Evolutionary conservation across 495 filamentous ascomycete genomes (phyloP).

Genomic region (Xylaria nigripes): DNA sequence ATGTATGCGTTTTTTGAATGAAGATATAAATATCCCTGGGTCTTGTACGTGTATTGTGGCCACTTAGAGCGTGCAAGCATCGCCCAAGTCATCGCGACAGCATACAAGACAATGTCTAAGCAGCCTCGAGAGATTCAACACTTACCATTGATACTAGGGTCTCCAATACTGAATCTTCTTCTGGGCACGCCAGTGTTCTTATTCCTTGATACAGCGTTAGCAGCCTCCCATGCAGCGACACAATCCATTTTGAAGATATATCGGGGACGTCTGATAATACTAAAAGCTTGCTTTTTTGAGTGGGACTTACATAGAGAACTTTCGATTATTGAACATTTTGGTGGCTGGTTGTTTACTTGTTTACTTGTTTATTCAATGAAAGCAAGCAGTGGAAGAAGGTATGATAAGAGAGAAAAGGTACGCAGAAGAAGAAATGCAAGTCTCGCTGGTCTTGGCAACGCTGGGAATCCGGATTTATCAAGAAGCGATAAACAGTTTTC

Average conservation of each 20-base stretch:
- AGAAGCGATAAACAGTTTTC: neutral
- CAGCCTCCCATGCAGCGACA: neutral
- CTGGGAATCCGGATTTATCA: too few species aligned
- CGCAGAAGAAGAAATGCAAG: neutral
- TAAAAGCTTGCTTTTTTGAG: neutral
- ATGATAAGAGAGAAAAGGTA: neutral
- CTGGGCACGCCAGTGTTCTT: conserved; percentile 45
- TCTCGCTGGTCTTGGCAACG: neutral
- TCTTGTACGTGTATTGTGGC: conserved; percentile 1
- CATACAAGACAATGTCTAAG: neutral
- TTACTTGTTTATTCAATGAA: conserved; percentile 2
- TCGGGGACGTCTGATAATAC: too few species aligned
- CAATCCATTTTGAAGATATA: neutral
- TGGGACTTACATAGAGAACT: conserved; percentile 43
- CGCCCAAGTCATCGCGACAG: neutral
- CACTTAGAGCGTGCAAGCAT: neutral
- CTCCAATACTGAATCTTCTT: conserved; percentile 46
- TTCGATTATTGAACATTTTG: conserved; percentile 41
- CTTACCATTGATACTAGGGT: conserved; percentile 43
- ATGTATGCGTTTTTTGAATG: too few species aligned
- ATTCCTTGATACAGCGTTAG: conserved; percentile 28
- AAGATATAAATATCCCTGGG: too few species aligned
- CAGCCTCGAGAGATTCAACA: conserved; percentile 4
- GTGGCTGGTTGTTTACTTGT: too few species aligned
- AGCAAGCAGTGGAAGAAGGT: neutral